Evolutionary conservation across 441 rosid genomes (phyloP).

Genomic region (Eruca vesicaria): DNA sequence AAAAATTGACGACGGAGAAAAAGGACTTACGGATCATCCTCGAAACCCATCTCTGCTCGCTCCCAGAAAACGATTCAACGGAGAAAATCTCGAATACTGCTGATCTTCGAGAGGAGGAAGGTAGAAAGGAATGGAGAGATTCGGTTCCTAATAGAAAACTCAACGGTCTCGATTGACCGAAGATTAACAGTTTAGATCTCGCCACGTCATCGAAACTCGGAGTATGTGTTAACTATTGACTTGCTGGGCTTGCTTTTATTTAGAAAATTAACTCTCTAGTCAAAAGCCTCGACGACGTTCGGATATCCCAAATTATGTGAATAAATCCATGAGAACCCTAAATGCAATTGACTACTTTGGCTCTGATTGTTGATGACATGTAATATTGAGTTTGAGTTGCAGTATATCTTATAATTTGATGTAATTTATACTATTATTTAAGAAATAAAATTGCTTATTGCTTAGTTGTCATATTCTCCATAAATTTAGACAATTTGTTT

Average conservation of each 20-base stretch:
- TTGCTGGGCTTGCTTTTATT: not conserved
- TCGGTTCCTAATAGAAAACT: conserved; percentile 1
- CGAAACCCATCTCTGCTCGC: conserved; percentile 33
- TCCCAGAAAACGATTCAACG: conserved; percentile 6
- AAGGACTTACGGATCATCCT: conserved; percentile 39
- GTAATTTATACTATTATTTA: too few species aligned
- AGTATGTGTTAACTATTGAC: not conserved
- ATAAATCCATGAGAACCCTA: too few species aligned
- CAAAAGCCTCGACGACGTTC: too few species aligned
- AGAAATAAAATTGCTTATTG: too few species aligned
- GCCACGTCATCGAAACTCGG: conserved; percentile 18
- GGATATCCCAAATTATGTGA: too few species aligned
- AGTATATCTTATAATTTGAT: too few species aligned
- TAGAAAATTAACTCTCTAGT: too few species aligned
- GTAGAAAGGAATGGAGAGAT: not conserved
- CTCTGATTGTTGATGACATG: too few species aligned
- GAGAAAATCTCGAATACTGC: conserved; percentile 10
- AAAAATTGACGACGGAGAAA: not conserved
- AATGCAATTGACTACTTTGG: too few species aligned
- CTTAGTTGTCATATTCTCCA: too few species aligned
- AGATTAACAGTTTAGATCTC: conserved; percentile 9
- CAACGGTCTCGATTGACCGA: conserved; percentile 23
- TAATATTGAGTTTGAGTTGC: too few species aligned
- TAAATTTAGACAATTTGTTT: too few species aligned
- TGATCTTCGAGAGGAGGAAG: conserved; percentile 3